Conservation (phyloP, 2,329 filamentous ascomycete species). For the Aureobasidium leucospermi region DNA sequence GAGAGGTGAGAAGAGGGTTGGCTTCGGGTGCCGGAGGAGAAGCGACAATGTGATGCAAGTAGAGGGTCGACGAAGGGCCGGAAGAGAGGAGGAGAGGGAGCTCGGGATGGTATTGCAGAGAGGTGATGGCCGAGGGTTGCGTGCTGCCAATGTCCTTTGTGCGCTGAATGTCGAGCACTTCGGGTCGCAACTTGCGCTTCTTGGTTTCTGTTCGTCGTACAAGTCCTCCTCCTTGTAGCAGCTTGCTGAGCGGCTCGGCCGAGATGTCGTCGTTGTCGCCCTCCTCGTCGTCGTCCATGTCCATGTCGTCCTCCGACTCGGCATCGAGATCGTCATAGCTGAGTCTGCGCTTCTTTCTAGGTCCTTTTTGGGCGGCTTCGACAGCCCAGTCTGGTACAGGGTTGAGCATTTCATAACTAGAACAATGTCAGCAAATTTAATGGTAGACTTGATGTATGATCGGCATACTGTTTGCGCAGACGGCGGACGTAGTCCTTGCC, state of each 20-base stretch:
- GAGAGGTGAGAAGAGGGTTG: constrained; percentile 82
- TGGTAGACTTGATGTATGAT: neutral
- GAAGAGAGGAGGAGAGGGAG: constrained; percentile 86
- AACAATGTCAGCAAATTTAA: neutral
- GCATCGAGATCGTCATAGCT: constrained; percentile 43
- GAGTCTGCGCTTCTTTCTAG: constrained; percentile 42
- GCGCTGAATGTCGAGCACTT: constrained; percentile 83
- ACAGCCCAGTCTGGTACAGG: constrained; percentile 56
- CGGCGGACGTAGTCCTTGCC: constrained; percentile 79
- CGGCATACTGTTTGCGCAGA: constrained; percentile 58
- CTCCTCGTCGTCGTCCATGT: constrained; percentile 28
- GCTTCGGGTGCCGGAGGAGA: constrained; percentile 61
- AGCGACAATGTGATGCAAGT: constrained; percentile 80
- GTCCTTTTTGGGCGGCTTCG: constrained; percentile 33
- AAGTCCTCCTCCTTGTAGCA: constrained; percentile 69
- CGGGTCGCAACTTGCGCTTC: constrained; percentile 69
- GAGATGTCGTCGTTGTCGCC: constrained; percentile 43
- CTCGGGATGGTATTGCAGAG: constrained; percentile 80
- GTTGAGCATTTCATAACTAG: constrained; percentile 46
- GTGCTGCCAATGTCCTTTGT: constrained; percentile 75
- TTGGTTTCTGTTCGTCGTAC: constrained; percentile 48
- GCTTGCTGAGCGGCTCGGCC: constrained; percentile 67
- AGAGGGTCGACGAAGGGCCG: constrained; percentile 75
- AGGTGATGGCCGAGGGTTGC: constrained; percentile 70
- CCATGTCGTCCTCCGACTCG: constrained; percentile 51